Conservation (phyloP, 176 grass and related monocot genomes). For the Pontederia crassipes region DNA sequence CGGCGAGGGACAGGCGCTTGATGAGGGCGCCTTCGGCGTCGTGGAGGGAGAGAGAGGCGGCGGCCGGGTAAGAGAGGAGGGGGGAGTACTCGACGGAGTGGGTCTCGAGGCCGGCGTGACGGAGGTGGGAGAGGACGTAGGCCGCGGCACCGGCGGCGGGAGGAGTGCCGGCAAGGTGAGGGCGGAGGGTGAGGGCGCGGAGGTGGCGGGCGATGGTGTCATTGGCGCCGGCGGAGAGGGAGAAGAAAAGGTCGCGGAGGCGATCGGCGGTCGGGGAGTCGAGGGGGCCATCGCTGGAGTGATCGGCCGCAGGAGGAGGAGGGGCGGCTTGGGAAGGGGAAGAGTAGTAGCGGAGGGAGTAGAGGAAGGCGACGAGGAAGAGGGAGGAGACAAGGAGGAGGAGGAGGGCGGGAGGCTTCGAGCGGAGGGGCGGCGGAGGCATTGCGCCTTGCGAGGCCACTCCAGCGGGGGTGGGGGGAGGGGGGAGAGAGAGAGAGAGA, state of each 20-base stretch:
- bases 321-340: background rate
- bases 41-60: constrained; percentile 65
- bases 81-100: constrained; percentile 40
- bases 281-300: background rate
- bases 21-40: constrained; percentile 30
- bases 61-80: constrained; percentile 62
- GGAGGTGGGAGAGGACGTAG: constrained; percentile 40
- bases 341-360: constrained; percentile 22
- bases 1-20: constrained; percentile 28
- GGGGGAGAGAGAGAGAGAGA: too few species aligned
- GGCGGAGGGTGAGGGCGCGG: constrained; percentile 46
- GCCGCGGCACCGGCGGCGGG: constrained; percentile 9
- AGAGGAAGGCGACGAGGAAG: constrained; percentile 24
- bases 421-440: background rate
- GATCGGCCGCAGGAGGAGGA: background rate
- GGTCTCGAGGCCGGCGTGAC: constrained; percentile 34
- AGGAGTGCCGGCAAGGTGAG: constrained; percentile 74
- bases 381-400: constrained; percentile 12
- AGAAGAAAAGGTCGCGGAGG: constrained; percentile 30
- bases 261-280: background rate
- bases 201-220: constrained; percentile 53
- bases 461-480: too few species aligned
- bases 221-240: constrained; percentile 57
- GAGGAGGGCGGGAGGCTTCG: background rate
- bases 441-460: background rate